Base-by-base conservation (phyloP, 345 rosid genomes). In the Raphanus raphanistrum region DNA sequence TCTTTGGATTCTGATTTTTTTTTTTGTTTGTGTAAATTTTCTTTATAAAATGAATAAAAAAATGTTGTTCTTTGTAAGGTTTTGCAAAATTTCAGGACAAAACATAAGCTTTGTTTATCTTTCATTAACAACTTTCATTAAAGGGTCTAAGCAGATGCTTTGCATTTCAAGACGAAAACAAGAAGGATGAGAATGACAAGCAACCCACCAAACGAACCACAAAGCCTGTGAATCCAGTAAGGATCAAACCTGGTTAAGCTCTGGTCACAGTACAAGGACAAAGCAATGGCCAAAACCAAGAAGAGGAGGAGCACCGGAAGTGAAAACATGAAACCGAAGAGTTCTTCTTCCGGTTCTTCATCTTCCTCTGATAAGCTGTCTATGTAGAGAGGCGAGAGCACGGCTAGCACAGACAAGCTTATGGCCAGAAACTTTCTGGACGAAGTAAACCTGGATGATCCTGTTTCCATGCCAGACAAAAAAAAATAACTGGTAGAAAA, bases 161-260 rank as follows among this genome's bases (percentile, higher is more conserved):
- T 88, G 70, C 83, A 90, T 84, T 72, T 88, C 71, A 92, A 80
- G 76, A 90, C 84, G 36, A 90, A 76, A 1, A 86, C 84, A 71
- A 92, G 96, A 85, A 92, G 82, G 31, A 90, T 75, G 59, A 90
- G 93, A 36, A 90, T 78, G 8, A 87, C 72, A 21, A 89, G 50
- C 80, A 92, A 87, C n/a, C 97, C 97, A 64, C 89, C 85, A 52
- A 92, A 85, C 2, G 97, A 94, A 58, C 98, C 98, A 7, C 97
- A 97, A 27, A 85, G 86, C 80, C 98, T 85, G 66, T 94, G 92
- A 79, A 94, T 90, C 98, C 93, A 89, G 82, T 90, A 38, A 50
- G 85, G 88, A 84, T 94, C 97, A 75, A 89, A 90, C 87, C 85
- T 83, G 59, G 90, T 72, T 66, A 88, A 73, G 87, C 89, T 82